Evolutionary conservation across 768 basidiomycete genomes (phyloP).

Genomic region (Inosperma sp.): DNA sequence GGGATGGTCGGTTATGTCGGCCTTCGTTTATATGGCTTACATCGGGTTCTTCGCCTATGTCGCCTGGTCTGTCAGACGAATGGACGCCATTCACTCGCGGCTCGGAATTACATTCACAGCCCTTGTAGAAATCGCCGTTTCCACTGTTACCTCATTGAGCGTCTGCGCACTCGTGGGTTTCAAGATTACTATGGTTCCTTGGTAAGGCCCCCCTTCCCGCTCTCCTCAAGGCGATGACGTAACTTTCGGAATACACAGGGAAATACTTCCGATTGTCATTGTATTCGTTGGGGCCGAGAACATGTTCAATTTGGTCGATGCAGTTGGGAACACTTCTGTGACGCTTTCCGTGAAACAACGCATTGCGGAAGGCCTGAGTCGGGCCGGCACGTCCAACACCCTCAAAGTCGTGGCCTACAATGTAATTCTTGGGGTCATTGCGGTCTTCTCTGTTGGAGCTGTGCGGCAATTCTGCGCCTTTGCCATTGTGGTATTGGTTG

Average conservation of each 20-base stretch:
- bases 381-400: conserved; percentile 87
- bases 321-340: conserved; percentile 80
- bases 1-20: conserved; percentile 57
- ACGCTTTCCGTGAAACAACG: conserved; percentile 86
- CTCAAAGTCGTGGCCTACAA: conserved; percentile 90
- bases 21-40: conserved; percentile 74
- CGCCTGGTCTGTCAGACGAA: conserved; percentile 65
- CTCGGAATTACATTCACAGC: conserved; percentile 92
- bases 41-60: conserved; percentile 71
- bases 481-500: conserved; percentile 89
- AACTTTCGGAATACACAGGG: conserved; percentile 42
- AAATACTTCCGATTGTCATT: conserved; percentile 87
- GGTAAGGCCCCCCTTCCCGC: conserved; percentile 42
- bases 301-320: conserved; percentile 92
- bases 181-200: conserved; percentile 84
- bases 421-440: conserved; percentile 68
- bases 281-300: conserved; percentile 96
- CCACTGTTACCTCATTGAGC: conserved; percentile 90
- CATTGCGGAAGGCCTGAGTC: conserved; percentile 84
- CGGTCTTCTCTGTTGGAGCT: conserved; percentile 68
- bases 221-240: conserved; percentile 4
- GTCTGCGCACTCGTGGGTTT: conserved; percentile 89
- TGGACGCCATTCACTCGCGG: conserved; percentile 85
- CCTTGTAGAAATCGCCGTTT: conserved; percentile 84
- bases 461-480: conserved; percentile 93